Conservation (phyloP, 148 eudicot species). For the Rhododendron vialii region DNA sequence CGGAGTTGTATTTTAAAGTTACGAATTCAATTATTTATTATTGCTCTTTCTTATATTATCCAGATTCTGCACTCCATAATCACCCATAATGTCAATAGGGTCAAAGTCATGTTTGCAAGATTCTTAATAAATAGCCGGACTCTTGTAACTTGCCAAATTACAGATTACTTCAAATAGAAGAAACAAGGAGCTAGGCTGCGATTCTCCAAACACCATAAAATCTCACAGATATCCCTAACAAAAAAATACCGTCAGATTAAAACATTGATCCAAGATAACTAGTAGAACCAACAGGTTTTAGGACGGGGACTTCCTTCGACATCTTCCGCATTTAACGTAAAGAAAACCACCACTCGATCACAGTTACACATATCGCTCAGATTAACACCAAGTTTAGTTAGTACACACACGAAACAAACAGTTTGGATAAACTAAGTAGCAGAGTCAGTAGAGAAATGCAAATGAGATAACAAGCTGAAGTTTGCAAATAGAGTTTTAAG, state of each 20-base stretch:
- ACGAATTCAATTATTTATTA: too few relatives aligned
- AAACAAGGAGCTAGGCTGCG: too few relatives aligned
- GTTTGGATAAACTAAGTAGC: neutral
- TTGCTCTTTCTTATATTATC: too few relatives aligned
- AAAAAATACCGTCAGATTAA: neutral
- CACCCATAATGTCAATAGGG: too few relatives aligned
- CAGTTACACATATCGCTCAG: neutral
- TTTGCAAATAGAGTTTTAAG: constrained; percentile 18
- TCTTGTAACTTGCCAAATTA: too few relatives aligned
- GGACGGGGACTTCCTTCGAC: neutral
- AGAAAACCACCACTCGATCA: neutral
- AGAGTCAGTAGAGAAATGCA: neutral
- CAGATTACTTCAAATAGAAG: too few relatives aligned
- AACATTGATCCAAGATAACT: neutral
- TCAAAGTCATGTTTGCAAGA: too few relatives aligned
- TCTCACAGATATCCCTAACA: neutral
- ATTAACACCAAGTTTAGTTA: neutral
- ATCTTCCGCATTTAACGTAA: neutral
- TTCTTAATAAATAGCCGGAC: too few relatives aligned
- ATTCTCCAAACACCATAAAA: neutral
- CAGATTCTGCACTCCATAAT: too few relatives aligned
- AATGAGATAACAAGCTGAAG: neutral
- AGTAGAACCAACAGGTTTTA: neutral
- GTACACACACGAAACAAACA: constrained; percentile 7
- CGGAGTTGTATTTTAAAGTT: too few relatives aligned